phyloP scores from a whole-genome alignment of 2,329 filamentous ascomycete species.

The Penicillium griseofulvum region DNA sequence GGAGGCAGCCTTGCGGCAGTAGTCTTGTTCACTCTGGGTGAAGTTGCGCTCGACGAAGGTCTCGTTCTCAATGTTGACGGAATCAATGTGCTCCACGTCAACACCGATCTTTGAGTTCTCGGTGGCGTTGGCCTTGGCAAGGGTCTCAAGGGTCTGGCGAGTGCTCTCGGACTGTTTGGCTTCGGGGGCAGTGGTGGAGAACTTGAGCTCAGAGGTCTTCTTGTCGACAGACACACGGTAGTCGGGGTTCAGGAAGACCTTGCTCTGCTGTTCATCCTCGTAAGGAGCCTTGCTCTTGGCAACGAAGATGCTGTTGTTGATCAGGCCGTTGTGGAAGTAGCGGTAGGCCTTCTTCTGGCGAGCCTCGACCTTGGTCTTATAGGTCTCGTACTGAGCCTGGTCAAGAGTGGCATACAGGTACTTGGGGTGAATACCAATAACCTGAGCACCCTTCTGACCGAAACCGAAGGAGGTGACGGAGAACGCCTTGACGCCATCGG shows the following conservation, averaged over 20 bases:
- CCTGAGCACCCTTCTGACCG: conserved; percentile 97
- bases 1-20: conserved; percentile 76
- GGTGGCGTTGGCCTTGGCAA: conserved; percentile 63
- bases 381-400: conserved; percentile 73
- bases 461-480: conserved; percentile 99
- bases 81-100: conserved; percentile 83
- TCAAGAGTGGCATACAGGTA: conserved; percentile 96
- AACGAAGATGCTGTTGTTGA: conserved; percentile 97
- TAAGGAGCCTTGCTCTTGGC: conserved; percentile 92
- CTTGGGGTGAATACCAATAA: conserved; percentile 92
- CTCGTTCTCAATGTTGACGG: conserved; percentile 89
- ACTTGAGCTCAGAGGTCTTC: conserved; percentile 78
- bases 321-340: conserved; percentile 96
- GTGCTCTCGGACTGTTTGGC: conserved; percentile 62
- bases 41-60: conserved; percentile 96
- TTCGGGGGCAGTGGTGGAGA: conserved; percentile 67
- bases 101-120: conserved; percentile 81
- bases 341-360: conserved; percentile 98
- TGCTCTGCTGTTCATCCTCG: conserved; percentile 77
- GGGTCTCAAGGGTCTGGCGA: conserved; percentile 70
- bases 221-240: conserved; percentile 82
- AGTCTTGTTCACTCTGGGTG: conserved; percentile 75
- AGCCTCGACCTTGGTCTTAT: conserved; percentile 83
- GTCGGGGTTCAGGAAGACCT: conserved; percentile 90
- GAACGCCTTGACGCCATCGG: conserved; percentile 97